Evolutionary conservation across 768 basidiomycete genomes (phyloP).

Genomic region (Imleria badia): DNA sequence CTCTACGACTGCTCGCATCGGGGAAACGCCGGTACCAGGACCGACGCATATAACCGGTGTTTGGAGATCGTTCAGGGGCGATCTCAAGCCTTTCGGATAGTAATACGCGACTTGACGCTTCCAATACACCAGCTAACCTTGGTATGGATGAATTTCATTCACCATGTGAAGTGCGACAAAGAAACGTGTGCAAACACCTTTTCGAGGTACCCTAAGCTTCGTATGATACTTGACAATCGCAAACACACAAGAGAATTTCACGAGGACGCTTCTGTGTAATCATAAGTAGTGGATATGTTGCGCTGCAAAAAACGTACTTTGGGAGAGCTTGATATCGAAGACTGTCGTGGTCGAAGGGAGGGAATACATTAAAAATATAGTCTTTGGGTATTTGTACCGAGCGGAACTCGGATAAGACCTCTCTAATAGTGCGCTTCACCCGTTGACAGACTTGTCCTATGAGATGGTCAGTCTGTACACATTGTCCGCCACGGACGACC

Average conservation of each 20-base stretch:
- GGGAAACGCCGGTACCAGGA: conserved; percentile 93
- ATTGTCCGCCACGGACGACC: conserved; percentile 19
- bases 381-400: conserved; percentile 67
- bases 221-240: conserved; percentile 92
- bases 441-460: conserved; percentile 84
- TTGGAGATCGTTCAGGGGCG: conserved; percentile 46
- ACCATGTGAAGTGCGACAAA: conserved; percentile 66
- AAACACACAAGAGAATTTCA: conserved; percentile 81
- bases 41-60: conserved; percentile 84
- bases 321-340: conserved; percentile 87
- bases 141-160: conserved; percentile 8
- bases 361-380: conserved; percentile 89
- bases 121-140: not conserved
- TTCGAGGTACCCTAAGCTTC: conserved; percentile 71
- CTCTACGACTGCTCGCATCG: conserved; percentile 85
- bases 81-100: conserved; percentile 64
- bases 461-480: conserved; percentile 1
- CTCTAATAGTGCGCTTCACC: conserved; percentile 77
- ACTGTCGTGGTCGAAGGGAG: conserved; percentile 81
- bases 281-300: not conserved
- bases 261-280: conserved; percentile 50
- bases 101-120: conserved; percentile 65
- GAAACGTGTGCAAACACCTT: conserved; percentile 84
- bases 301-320: conserved; percentile 31
- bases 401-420: conserved; percentile 87